A percentile compares a stretch with the other conserved stretches of the same genome.
phyloP scores from a whole-genome alignment of 495 filamentous ascomycete genomes.

The Clohesyomyces aquaticus region DNA sequence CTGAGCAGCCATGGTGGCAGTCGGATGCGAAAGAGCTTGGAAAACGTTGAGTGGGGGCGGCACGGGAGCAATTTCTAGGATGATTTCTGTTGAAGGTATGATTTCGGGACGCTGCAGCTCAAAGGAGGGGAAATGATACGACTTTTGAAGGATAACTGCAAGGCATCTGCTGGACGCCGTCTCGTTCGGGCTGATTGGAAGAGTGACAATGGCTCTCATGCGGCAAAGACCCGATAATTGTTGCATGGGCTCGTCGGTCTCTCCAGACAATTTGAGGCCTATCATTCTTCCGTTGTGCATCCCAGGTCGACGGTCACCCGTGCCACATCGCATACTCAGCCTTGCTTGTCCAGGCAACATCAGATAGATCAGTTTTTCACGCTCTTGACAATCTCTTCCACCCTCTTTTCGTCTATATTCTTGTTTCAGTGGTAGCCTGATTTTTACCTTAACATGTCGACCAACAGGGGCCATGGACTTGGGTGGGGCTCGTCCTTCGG shows the following conservation, averaged over 20 bases:
- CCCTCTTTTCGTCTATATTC: neutral
- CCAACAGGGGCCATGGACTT: neutral
- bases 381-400: neutral
- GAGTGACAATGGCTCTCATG: neutral
- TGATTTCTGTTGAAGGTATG: neutral
- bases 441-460: neutral
- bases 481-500: neutral
- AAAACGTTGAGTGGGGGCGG: neutral
- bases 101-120: neutral
- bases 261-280: constrained; percentile 10
- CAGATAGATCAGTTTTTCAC: neutral
- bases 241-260: constrained; percentile 12
- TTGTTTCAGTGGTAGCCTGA: no score
- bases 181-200: constrained; percentile 23
- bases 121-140: neutral
- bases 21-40: constrained; percentile 1
- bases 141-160: neutral
- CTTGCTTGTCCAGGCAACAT: constrained; percentile 5
- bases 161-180: constrained; percentile 4
- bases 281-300: constrained; percentile 14
- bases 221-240: constrained; percentile 4
- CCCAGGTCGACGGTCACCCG: constrained; percentile 9
- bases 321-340: constrained; percentile 29
- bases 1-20: constrained; percentile 7
- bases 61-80: neutral